These are phyloP conservation scores for Syzygium syzygioides DNA, from an alignment of 441 rosid species.

Conservation along the genomic window DNA sequence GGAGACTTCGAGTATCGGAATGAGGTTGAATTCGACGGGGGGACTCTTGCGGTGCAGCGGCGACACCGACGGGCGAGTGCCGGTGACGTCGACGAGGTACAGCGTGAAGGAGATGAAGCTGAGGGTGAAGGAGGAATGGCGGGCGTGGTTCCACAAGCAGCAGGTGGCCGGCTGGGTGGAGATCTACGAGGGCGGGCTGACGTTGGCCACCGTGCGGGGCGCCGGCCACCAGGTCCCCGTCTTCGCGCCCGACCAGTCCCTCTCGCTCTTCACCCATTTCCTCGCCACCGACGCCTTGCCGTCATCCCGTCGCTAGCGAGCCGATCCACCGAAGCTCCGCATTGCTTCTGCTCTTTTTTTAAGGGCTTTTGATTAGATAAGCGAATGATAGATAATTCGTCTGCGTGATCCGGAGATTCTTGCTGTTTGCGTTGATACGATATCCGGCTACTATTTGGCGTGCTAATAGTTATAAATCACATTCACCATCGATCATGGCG, in stretches of 20 bases:
- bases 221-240: slow-evolving; percentile 53
- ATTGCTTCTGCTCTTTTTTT: background rate
- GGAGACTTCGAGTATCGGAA: background rate
- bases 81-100: slow-evolving; percentile 48
- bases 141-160: slow-evolving; percentile 45
- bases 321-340: background rate
- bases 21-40: background rate
- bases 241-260: slow-evolving; percentile 37
- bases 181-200: slow-evolving; percentile 37
- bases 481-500: background rate
- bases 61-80: slow-evolving; percentile 59
- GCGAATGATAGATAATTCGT: background rate
- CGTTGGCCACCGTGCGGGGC: slow-evolving; percentile 45
- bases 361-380: background rate
- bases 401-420: background rate
- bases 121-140: slow-evolving; percentile 33
- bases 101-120: slow-evolving; percentile 37
- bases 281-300: slow-evolving; percentile 33
- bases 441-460: background rate
- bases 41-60: slow-evolving; percentile 26
- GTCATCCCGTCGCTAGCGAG: slow-evolving; percentile 22
- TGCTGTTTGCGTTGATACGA: background rate
- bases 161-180: slow-evolving; percentile 60
- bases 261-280: slow-evolving; percentile 38
- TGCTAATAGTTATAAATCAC: no score